Evolutionary conservation across 169 alveolate species (phyloP), one percentile per base, ranked within the genome.

Genomic region (Sarcocystis neurona): DNA sequence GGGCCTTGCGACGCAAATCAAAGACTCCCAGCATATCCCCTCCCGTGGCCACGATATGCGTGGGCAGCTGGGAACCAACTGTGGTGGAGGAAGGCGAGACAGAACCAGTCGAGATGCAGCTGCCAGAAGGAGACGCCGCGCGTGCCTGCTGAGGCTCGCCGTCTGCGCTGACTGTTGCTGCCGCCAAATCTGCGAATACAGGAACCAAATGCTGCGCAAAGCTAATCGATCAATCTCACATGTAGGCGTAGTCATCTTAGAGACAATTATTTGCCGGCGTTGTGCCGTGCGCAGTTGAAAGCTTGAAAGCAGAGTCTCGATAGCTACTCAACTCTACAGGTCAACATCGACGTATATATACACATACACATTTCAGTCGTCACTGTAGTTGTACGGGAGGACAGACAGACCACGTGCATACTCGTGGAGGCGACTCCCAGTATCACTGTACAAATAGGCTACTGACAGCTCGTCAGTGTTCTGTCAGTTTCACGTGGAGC

Each of bases 1-100:
- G 63, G 8, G 37, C 27, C 18, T 23, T 50, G 0, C 41, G 50
- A 0, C 85, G 84, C 32, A 87, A 20, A 37, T 87, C 91, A 39
- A 66, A 87, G 41, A 87, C 86, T 0, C 58, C 74, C 86, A 87
- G 27, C 46, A 37, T 50, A 78, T 70, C 87, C 15, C 68, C 84
- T 3, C 91, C 89, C 8, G 88, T 41, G 5, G 88, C 48, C 60
- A 80, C 79, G 60, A 80, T 56, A 30, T 34, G 39, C 27, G 53
- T 53, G 12, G 88, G 63, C 46, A 66, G 27, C 1, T 75, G 3
- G 32, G 41, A 75, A 53, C 39, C 10, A 0, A 12, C 56, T 1
- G 78, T 15, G 47, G 0, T 46, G n/a, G 6, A 50, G 56, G 41
- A 8, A 68, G 30, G 43, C 75, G 20, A 63, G 30, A 63, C 75